phyloP scores from a whole-genome alignment of 164 flowering plant genomes.

The Saururus chinensis region DNA sequence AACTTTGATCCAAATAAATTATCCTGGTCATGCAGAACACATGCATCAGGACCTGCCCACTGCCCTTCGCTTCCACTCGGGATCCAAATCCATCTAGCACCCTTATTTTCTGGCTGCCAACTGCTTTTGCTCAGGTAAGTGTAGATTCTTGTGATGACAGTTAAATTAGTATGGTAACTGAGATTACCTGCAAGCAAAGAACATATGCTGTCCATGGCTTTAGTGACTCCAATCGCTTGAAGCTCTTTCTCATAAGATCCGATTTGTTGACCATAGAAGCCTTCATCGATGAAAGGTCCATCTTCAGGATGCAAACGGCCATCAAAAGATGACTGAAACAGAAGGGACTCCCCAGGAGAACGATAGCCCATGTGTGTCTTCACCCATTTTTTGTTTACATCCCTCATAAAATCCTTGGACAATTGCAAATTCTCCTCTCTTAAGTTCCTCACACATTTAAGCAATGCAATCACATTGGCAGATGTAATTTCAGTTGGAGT shows the following conservation, averaged over 20 bases:
- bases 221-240: slow-evolving; percentile 31
- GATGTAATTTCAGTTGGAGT: slow-evolving; percentile 7
- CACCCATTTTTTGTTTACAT: slow-evolving; percentile 32
- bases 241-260: slow-evolving; percentile 32
- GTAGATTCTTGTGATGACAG: slow-evolving; percentile 35
- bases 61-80: slow-evolving; percentile 35
- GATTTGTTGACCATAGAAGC: slow-evolving; percentile 38
- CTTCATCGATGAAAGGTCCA: slow-evolving; percentile 60
- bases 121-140: slow-evolving; percentile 18
- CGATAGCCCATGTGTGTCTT: slow-evolving; percentile 43
- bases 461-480: slow-evolving; percentile 4
- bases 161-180: slow-evolving; percentile 20
- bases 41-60: slow-evolving; percentile 35
- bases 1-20: slow-evolving; percentile 37
- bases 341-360: slow-evolving; percentile 31
- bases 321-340: slow-evolving; percentile 31
- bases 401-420: slow-evolving; percentile 16
- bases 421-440: slow-evolving; percentile 4
- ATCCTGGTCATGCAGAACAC: slow-evolving; percentile 44
- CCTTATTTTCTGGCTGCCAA: slow-evolving; percentile 30
- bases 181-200: slow-evolving; percentile 31
- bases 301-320: slow-evolving; percentile 24
- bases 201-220: slow-evolving; percentile 25
- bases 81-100: slow-evolving; percentile 35
- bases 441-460: slow-evolving; percentile 9